These are phyloP conservation scores for Mycena vitilis DNA, from an alignment of 768 basidiomycete species.

Conservation along the genomic window DNA sequence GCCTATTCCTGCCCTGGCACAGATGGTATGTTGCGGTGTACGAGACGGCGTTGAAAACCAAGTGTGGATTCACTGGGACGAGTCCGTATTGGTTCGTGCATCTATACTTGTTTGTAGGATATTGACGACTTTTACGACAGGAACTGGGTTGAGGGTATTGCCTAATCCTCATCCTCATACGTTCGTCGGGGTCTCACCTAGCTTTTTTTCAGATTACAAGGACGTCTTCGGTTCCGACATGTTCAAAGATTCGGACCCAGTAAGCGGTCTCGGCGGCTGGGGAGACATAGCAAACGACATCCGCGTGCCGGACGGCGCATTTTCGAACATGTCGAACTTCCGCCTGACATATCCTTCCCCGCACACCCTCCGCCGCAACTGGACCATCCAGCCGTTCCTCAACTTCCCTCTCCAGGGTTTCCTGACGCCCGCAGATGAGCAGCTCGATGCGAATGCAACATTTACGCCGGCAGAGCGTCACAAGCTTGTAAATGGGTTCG, in stretches of 20 bases:
- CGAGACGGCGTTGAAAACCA: slow-evolving; percentile 21
- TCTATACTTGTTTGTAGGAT: too few species aligned
- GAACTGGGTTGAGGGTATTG: slow-evolving; percentile 31
- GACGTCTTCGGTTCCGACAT: slow-evolving; percentile 36
- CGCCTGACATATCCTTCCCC: slow-evolving; percentile 47
- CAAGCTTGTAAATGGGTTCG: slow-evolving; percentile 42
- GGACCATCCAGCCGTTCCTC: slow-evolving; percentile 46
- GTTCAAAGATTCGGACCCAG: slow-evolving; percentile 36
- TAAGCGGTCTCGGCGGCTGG: slow-evolving; percentile 39
- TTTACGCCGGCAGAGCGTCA: slow-evolving; percentile 42
- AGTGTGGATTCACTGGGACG: slow-evolving; percentile 26
- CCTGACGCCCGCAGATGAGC: slow-evolving; percentile 35
- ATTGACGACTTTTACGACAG: too few species aligned
- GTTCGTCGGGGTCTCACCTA: neutral
- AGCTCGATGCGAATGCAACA: slow-evolving; percentile 40
- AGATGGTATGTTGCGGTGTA: slow-evolving; percentile 30
- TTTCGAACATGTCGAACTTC: slow-evolving; percentile 35
- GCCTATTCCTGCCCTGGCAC: slow-evolving; percentile 34
- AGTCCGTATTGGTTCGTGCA: slow-evolving; percentile 23
- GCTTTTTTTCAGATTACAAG: slow-evolving; percentile 6
- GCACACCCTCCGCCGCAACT: slow-evolving; percentile 49
- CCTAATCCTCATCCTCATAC: neutral
- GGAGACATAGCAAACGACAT: slow-evolving; percentile 37
- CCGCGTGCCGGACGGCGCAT: slow-evolving; percentile 44
- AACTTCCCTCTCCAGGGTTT: slow-evolving; percentile 21